Conservation (phyloP, 1,284 basidiomycete species). For the Cryptococcus floricola region DNA sequence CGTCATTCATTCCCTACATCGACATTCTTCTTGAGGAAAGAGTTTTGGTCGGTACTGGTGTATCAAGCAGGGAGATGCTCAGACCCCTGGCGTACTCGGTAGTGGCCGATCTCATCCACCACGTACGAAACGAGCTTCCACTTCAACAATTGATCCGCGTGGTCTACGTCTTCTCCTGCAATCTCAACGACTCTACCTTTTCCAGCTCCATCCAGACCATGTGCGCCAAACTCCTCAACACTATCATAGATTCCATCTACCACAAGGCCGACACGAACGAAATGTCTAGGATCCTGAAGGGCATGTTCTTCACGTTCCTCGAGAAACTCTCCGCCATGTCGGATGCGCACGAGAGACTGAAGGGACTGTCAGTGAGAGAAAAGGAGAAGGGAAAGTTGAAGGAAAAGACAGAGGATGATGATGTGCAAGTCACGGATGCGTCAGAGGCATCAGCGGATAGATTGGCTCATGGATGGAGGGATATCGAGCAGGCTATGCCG, state of each 20-base stretch:
- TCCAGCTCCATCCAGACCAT: slow-evolving; percentile 80
- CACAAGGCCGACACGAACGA: slow-evolving; percentile 66
- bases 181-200: slow-evolving; percentile 85
- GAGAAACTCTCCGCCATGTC: slow-evolving; percentile 82
- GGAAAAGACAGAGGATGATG: slow-evolving; percentile 26
- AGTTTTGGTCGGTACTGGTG: slow-evolving; percentile 81
- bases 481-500: slow-evolving; percentile 75
- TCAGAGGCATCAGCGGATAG: slow-evolving; percentile 23
- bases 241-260: slow-evolving; percentile 78
- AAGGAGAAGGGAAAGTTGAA: slow-evolving; percentile 46
- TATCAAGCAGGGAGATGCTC: slow-evolving; percentile 74
- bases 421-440: slow-evolving; percentile 24
- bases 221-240: slow-evolving; percentile 90
- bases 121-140: slow-evolving; percentile 79
- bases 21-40: slow-evolving; percentile 89
- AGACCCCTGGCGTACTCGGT: slow-evolving; percentile 80
- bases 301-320: slow-evolving; percentile 79
- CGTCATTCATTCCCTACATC: slow-evolving; percentile 76
- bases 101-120: slow-evolving; percentile 90
- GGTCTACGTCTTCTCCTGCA: slow-evolving; percentile 79
- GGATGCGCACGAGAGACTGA: slow-evolving; percentile 56
- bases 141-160: slow-evolving; percentile 74
- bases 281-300: slow-evolving; percentile 64
- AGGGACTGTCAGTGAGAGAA: slow-evolving; percentile 37
- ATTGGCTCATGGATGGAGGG: slow-evolving; percentile 48